Base-by-base conservation (phyloP, 2,329 filamentous ascomycete genomes). In the Macrophomina pseudophaseolina region DNA sequence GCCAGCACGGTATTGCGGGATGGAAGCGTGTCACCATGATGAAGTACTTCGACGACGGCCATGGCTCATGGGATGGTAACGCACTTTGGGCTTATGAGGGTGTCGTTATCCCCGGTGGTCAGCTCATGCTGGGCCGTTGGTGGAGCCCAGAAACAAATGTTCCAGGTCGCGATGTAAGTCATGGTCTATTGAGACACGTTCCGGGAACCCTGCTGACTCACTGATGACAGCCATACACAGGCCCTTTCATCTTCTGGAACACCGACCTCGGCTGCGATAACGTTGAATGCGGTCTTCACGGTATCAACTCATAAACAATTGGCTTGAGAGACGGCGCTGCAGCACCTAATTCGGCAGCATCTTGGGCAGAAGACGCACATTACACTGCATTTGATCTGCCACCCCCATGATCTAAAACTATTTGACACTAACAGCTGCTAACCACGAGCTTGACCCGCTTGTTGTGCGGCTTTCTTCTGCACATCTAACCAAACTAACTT, bases 1-100 rank as follows among this genome's bases (percentile, higher is more conserved):
- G 75, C 2, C 85, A 87, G 69, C 68, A 78, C 16, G 79, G 77
- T 1, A 82, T 87, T 12, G 79, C 81, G 0, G 85, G 85, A 23
- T 87, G 83, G 78, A 82, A 85, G 74, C 80, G 84, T 38, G 75
- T 87, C 65, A 83, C 80, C 0, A 82, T 87, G 76, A 83, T 87
- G 79, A 85, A 85, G 72, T 83, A 84, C 69, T 82, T 79, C 68
- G 66, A 75, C 8, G 68, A 75, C 0, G 63, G 74, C 58, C 28
- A 69, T 5, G 65, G 74, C 63, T 74, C 77, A 32, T 58, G 64
- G 8, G 76, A 79, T n/a, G 71, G 73, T 16, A 59, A 60, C 6
- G 69, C 72, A n/a, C 72, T 83, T 2, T 84, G 81, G 80, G 82
- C 81, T 1, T 83, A 84, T 46, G 82, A 84, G 70, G 82, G 81